These are phyloP conservation scores for Nemophila menziesii DNA, from an alignment of 257 asterid genomes.

Conservation along the genomic window DNA sequence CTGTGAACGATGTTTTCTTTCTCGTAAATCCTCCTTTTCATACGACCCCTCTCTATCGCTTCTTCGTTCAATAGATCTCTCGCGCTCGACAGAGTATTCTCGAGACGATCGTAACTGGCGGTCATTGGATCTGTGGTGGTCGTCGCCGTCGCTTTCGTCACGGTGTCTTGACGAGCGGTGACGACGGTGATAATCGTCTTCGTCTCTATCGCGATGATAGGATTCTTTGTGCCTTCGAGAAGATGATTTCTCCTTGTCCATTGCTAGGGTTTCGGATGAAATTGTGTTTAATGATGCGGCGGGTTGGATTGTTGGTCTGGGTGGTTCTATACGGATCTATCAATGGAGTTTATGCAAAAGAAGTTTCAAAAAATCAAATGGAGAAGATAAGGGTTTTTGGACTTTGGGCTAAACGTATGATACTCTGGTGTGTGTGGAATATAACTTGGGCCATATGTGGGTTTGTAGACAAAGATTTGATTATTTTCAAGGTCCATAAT, in stretches of 20 bases:
- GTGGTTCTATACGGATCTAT: too few relatives aligned
- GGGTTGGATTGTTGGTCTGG: too few relatives aligned
- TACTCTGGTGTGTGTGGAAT: too few relatives aligned
- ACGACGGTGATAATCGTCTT: conserved; percentile 5
- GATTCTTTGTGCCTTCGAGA: conserved; percentile 6
- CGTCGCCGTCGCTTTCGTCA: conserved; percentile 21
- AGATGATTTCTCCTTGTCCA: conserved; percentile 2
- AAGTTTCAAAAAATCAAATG: too few relatives aligned
- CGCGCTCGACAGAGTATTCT: conserved; percentile 20
- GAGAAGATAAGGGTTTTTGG: too few relatives aligned
- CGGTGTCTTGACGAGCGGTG: conserved; percentile 24
- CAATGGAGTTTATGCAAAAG: too few relatives aligned
- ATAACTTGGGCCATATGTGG: too few relatives aligned
- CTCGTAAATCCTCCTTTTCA: conserved; percentile 49
- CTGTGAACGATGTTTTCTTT: conserved; percentile 25
- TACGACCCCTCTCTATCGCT: conserved; percentile 25
- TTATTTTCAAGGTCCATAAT: too few relatives aligned
- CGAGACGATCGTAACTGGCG: conserved; percentile 16
- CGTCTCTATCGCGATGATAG: neutral
- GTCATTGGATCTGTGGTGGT: conserved; percentile 31
- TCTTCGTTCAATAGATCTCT: conserved; percentile 19
- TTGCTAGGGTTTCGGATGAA: neutral
- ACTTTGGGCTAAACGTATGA: too few relatives aligned
- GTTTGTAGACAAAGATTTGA: too few relatives aligned
- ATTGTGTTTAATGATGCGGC: too few relatives aligned